Conservation (phyloP, 2,329 filamentous ascomycete genomes). For the Talaromyces marneffei region DNA sequence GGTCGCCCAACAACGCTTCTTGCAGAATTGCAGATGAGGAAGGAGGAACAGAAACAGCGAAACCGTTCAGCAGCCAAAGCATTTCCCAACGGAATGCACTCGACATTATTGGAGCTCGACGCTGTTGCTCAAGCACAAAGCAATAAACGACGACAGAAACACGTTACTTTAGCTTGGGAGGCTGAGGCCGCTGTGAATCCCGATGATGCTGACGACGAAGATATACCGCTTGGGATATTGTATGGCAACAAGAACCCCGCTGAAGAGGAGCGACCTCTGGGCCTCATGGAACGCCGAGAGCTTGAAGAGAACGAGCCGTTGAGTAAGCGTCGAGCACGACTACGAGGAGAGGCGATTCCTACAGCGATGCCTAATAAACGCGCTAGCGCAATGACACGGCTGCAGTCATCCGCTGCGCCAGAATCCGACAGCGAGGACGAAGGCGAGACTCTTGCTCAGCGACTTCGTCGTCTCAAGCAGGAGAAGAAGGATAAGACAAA, state of each 20-base stretch:
- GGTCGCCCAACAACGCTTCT: constrained; percentile 83
- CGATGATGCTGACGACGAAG: constrained; percentile 63
- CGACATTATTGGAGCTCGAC: constrained; percentile 84
- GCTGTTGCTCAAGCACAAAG: constrained; percentile 81
- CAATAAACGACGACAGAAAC: constrained; percentile 62
- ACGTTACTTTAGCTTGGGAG: constrained; percentile 88
- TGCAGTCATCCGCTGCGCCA: constrained; percentile 22
- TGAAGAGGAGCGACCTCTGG: constrained; percentile 35
- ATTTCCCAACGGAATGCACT: constrained; percentile 74
- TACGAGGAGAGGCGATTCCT: constrained; percentile 55
- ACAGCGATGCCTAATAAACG: constrained; percentile 22
- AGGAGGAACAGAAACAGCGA: constrained; percentile 77
- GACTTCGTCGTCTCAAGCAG: constrained; percentile 36
- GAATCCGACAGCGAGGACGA: constrained; percentile 29
- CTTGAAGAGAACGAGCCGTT: constrained; percentile 90
- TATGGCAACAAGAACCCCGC: constrained; percentile 47
- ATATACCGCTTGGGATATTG: constrained; percentile 80
- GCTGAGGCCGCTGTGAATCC: constrained; percentile 37
- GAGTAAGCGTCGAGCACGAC: constrained; percentile 66
- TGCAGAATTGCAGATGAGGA: constrained; percentile 85
- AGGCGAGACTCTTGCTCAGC: constrained; percentile 43
- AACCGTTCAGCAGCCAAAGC: constrained; percentile 61
- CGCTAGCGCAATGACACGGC: constrained; percentile 32
- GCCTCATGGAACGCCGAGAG: constrained; percentile 62
- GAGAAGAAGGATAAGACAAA: constrained; percentile 25